Evolutionary conservation across 2,329 filamentous ascomycete genomes (phyloP), one percentile per base, ranked within the genome.

Genomic region (Colletotrichum filicis): DNA sequence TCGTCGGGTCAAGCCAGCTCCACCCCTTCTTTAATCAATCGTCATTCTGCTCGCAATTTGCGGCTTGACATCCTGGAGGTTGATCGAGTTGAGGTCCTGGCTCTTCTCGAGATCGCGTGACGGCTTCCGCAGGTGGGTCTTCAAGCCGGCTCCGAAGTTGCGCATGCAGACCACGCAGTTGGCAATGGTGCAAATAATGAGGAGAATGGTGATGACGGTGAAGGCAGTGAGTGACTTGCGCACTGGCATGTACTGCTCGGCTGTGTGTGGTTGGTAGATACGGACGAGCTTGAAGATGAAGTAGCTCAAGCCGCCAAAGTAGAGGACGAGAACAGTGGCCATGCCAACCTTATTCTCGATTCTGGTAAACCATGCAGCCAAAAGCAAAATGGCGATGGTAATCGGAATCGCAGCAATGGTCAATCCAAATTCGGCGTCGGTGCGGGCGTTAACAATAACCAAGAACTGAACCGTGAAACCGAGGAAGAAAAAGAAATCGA

Each of bases 401-500:
- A 98, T 89, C 37, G 95, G 95, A 66, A 99, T 93, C 30, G 96
- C 97, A 74, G 93, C 94, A 60, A 97, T 92, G 8, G 97, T 99
- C 65, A 98, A 87, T 67, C 90, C 93, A 78, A 97, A 94, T 82
- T 99, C 97, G 78, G 91, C 86, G 74, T 92, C 89, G 60, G 89
- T 88, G 75, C 89, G 86, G 73, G 87, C 89, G 57, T 90, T 92
- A 73, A 99, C 95, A 72, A 98, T 93, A 78, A 99, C 96, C 66
- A 98, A 90, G 83, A 99, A 99, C 81, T 99, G 97, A 59, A 99
- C 94, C 7, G 97, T 98, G 83, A 99, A 99, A 67, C 96, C 97
- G 63, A 99, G 91, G 88, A 99, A 99, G 88, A 99, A 98, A 91
- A 99, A 99, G 85, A 99, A 98, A 85, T 99, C 97, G 82, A 99